Evolutionary conservation across 306 rosid species (phyloP).

Genomic region (Inga oerstediana): DNA sequence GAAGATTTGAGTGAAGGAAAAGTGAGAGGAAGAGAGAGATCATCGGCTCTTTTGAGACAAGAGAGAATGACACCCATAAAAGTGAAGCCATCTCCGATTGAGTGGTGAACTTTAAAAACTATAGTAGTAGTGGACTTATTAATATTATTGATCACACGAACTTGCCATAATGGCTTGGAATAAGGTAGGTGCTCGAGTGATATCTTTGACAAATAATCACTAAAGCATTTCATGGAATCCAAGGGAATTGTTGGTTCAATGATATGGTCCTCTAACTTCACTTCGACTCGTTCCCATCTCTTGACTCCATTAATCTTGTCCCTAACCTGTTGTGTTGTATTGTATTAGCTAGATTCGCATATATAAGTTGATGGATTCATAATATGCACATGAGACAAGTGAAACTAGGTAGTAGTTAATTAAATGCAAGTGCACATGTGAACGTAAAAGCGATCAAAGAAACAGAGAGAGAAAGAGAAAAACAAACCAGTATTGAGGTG

Average conservation of each 20-base stretch:
- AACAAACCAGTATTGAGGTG: neutral
- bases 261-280: slow-evolving; percentile 3
- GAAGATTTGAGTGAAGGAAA: slow-evolving; percentile 9
- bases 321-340: neutral
- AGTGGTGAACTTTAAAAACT: slow-evolving; percentile 1
- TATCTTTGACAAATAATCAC: neutral
- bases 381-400: too few relatives aligned
- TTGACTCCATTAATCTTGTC: neutral
- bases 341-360: too few relatives aligned
- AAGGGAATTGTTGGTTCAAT: neutral
- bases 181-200: neutral
- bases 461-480: neutral
- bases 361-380: too few relatives aligned
- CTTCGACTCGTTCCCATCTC: slow-evolving; percentile 4
- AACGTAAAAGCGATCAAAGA: neutral
- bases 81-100: slow-evolving; percentile 13
- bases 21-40: neutral
- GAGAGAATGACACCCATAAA: slow-evolving; percentile 4
- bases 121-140: neutral
- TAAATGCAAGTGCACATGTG: too few relatives aligned
- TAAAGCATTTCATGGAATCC: neutral
- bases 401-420: neutral
- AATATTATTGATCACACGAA: neutral
- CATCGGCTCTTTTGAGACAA: slow-evolving; percentile 5
- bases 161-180: slow-evolving; percentile 20